These are phyloP conservation scores for Phytophthora ramorum DNA, from an alignment of 352 stramenopile species.

Conservation along the genomic window DNA sequence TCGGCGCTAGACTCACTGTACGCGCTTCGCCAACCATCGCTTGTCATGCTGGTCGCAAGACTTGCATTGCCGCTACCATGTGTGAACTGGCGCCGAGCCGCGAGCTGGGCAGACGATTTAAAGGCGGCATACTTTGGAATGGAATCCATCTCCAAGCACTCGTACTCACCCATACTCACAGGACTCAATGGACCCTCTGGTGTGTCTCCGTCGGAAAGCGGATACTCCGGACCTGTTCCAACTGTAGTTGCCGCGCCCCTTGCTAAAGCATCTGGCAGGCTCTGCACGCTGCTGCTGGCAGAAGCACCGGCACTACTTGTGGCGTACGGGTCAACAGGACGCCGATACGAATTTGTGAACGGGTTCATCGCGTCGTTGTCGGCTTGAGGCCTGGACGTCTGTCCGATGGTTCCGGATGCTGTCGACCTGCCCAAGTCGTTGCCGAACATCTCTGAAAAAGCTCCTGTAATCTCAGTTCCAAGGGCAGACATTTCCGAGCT, in stretches of 20 bases:
- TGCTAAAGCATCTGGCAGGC: constrained; percentile 21
- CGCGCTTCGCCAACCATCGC: constrained; percentile 29
- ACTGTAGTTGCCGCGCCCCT: constrained; percentile 6
- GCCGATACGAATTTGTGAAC: constrained; percentile 62
- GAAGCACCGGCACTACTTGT: constrained; percentile 29
- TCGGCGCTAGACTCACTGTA: constrained; percentile 31
- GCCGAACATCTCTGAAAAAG: constrained; percentile 42
- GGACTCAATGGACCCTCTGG: constrained; percentile 48
- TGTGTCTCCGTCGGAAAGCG: constrained; percentile 28
- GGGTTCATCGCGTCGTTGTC: constrained; percentile 80
- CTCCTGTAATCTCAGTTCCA: constrained; percentile 34
- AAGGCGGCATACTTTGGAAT: constrained; percentile 81
- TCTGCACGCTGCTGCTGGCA: constrained; percentile 28
- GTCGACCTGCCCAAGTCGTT: constrained; percentile 13
- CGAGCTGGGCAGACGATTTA: constrained; percentile 53
- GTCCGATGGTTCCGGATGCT: constrained; percentile 8
- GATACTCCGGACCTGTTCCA: constrained; percentile 12
- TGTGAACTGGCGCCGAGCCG: constrained; percentile 27
- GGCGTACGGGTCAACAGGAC: constrained; percentile 38
- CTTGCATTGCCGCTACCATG: constrained; percentile 18
- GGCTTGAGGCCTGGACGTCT: constrained; percentile 17
- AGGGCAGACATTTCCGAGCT: constrained; percentile 41
- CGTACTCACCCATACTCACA: constrained; percentile 69
- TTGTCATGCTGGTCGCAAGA: constrained; percentile 29
- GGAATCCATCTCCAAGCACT: constrained; percentile 75